Base-by-base conservation (phyloP, 768 basidiomycete species). In the Leucocoprinus birnbaumii region DNA sequence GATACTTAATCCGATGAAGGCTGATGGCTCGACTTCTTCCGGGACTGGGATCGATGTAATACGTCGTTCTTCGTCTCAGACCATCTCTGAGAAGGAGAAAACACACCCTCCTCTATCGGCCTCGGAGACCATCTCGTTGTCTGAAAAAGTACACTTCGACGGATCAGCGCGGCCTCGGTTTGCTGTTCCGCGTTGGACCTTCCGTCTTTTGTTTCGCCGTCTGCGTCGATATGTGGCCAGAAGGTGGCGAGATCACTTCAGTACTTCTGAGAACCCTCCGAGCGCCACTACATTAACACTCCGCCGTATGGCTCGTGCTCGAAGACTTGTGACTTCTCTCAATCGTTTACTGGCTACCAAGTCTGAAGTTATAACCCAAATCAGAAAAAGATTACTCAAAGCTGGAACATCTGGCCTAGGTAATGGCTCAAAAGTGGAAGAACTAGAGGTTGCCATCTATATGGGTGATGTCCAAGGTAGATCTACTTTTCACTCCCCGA, bases 381-480 rank as follows among this genome's bases (percentile, higher is more conserved):
- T 95, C 53, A 75, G 84, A 61, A 95, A 96, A 67, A 75, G 94
- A 16, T 75, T 92, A 1, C 67, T 80, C 35, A 66, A 63, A 51
- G 46, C 61, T 51, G 80, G 66, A 58, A 66, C 62, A 56, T 68
- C 65, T 48, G 72, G 66, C 21, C 58, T 71, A 55, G 72, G 70
- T 6, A 70, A 68, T 38, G 69, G 71, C 14, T 69, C 64, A 3
- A 72, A 75, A 48, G 76, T 75, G 3, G 80, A 84, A 14, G 80
- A 84, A 49, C 68, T 78, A 19, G 91, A 92, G 59, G 82, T 96
- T 21, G 86, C 83, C 10, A 89, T 94, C 2, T 93, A 96, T 65
- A 82, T 95, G 72, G 91, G 91, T 21, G 94, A 98, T 67, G 81
- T 98, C 1, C 91, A 94, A 75, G 94, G 94, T 93, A 59, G 45